Evolutionary conservation across 2,329 filamentous ascomycete species (phyloP), one percentile per base, ranked within the genome.

Genomic region (Elsinoe australis): DNA sequence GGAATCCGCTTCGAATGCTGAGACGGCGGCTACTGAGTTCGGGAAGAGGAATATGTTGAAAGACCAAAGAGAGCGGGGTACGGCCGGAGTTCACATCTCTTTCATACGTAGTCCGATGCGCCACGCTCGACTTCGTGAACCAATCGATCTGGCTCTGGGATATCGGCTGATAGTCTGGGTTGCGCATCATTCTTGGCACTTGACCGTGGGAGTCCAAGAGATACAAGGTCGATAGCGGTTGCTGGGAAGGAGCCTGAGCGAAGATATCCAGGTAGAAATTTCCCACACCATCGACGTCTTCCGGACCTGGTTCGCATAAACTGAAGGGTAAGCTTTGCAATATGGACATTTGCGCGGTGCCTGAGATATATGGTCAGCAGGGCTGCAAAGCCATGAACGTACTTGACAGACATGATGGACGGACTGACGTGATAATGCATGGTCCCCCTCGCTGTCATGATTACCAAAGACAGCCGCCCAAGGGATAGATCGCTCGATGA

Each of bases 391-490:
- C n/a, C n/a, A n/a, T n/a, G n/a, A n/a, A n/a, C n/a, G n/a, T n/a
- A n/a, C n/a, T n/a, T n/a, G n/a, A n/a, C n/a, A n/a, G n/a, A n/a
- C n/a, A 80, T 28, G 31, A 36, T 5, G 21, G 5, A 36, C 7
- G 21, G 15, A 36, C 33, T 6, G 18, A 36, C 33, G 33, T 3
- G 33, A 18, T 12, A 36, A 6, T 4, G 33, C 33, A 18, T 36
- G 33, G 21, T 17, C 33, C 9, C 83, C 82, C 71, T 96, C 90
- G 59, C 96, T 89, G 61, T 98, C 92, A 65, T 98, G 92, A 64
- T 98, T 98, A 49, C 92, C 92, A 60, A 96, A 95, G 51, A 98
- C 96, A 52, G 83, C 82, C 10, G 88, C 86, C 59, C 92, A 96
- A 0, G 92, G 92, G 29, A 96, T 87, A 59, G 87, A 86, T 63